Evolutionary conservation across 2,329 filamentous ascomycete genomes (phyloP).

Genomic region (Sporothrix curviconia): DNA sequence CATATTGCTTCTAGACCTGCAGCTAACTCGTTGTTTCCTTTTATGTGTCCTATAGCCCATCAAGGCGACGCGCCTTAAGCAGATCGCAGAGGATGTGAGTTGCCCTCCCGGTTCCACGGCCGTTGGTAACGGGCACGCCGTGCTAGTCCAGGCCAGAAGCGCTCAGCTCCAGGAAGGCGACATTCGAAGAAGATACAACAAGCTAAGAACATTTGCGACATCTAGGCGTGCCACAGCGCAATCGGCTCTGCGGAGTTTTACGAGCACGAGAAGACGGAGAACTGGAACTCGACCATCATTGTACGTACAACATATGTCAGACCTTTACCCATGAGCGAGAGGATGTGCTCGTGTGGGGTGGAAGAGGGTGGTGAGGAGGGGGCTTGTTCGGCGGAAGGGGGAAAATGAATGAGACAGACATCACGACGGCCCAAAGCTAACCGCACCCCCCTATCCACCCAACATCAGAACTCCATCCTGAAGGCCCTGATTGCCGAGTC

Average conservation of each 20-base stretch:
- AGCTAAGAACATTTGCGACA: too few species aligned
- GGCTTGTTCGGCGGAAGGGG: background rate
- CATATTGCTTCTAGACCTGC: too few species aligned
- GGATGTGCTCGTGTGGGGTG: too few species aligned
- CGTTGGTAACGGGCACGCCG: too few species aligned
- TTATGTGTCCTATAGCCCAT: constrained; percentile 55
- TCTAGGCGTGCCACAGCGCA: constrained; percentile 81
- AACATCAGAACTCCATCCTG: constrained; percentile 62
- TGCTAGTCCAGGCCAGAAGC: too few species aligned
- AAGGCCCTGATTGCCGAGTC: constrained; percentile 72
- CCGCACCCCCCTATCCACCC: too few species aligned
- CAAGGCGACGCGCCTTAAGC: constrained; percentile 67
- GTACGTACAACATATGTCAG: constrained; percentile 48
- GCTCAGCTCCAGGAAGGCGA: too few species aligned
- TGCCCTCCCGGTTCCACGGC: background rate
- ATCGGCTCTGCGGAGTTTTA: constrained; percentile 72
- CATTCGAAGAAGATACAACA: too few species aligned
- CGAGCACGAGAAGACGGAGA: constrained; percentile 75
- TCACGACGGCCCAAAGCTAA: too few species aligned
- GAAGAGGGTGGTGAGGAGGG: too few species aligned
- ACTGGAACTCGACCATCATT: constrained; percentile 92
- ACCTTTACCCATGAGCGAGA: background rate
- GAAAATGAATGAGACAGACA: too few species aligned
- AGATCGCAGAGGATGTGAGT: constrained; percentile 77
- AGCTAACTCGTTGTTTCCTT: background rate